Conservation (phyloP, 148 eudicot genomes). For the Rhododendron griersonianum region DNA sequence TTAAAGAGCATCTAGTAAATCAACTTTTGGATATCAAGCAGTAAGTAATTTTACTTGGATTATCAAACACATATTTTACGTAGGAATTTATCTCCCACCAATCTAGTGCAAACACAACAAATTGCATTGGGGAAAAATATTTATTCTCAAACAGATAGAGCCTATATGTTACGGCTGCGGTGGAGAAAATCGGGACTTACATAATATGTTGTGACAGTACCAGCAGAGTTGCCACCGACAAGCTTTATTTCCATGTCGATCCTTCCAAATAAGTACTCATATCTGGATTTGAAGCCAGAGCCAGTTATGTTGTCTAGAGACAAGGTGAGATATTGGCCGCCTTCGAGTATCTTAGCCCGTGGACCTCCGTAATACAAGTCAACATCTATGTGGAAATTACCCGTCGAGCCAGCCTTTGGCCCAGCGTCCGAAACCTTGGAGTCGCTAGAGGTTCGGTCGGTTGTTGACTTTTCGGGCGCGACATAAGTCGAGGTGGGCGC, state of each 20-base stretch:
- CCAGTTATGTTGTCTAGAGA: neutral
- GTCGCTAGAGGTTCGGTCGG: neutral
- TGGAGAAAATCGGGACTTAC: neutral
- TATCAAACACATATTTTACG: neutral
- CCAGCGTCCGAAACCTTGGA: neutral
- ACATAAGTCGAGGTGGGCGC: neutral
- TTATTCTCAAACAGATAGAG: neutral
- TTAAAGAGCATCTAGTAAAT: neutral
- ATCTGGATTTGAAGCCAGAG: slow-evolving; percentile 1
- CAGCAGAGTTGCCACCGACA: slow-evolving; percentile 9
- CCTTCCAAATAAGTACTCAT: neutral
- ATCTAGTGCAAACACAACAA: neutral
- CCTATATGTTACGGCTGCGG: neutral
- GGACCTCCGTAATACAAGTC: neutral
- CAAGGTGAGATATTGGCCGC: neutral
- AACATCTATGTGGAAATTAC: neutral
- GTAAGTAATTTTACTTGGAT: neutral
- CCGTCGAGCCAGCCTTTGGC: neutral
- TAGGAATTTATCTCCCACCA: neutral
- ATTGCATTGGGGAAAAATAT: neutral
- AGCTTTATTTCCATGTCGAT: slow-evolving; percentile 7
- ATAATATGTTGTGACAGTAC: slow-evolving; percentile 10
- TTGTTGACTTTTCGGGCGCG: neutral
- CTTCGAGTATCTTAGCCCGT: neutral
- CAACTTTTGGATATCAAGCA: neutral